Percentiles rank a stretch among this genome's conserved stretches.
phyloP scores from a whole-genome alignment of 768 basidiomycete species.

The Xerocomellus amylosporus region DNA sequence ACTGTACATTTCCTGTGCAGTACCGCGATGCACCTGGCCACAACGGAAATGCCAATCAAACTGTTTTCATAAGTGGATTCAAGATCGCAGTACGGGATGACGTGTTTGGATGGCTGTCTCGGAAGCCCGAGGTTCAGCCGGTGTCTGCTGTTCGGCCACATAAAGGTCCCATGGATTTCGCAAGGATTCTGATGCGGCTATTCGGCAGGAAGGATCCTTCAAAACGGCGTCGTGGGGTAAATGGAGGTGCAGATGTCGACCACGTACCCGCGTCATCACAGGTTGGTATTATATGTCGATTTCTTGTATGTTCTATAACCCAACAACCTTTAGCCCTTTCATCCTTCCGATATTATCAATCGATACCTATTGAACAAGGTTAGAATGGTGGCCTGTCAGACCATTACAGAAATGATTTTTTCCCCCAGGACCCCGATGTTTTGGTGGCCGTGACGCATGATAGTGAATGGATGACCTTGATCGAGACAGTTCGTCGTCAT shows the following conservation, averaged over 20 bases:
- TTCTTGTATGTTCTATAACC: not conserved
- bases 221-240: not conserved
- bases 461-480: constrained; percentile 1
- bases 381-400: not conserved
- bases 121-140: not conserved
- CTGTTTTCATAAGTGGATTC: constrained; percentile 18
- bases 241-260: not conserved
- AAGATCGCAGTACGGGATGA: constrained; percentile 6
- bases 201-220: not conserved
- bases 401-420: not conserved
- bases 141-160: not conserved
- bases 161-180: not conserved
- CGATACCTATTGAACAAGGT: constrained; percentile 5
- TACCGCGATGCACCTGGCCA: not conserved
- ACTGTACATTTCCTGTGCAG: not conserved
- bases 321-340: not conserved
- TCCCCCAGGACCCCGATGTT: not conserved
- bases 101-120: not conserved
- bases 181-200: not conserved
- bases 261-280: constrained; percentile 1
- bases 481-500: not conserved
- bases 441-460: constrained; percentile 11
- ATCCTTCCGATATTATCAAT: constrained; percentile 9
- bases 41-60: constrained; percentile 13
- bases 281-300: not conserved